These are phyloP conservation scores for Dipodascus geniculatus DNA, from an alignment of 805 yeast genomes.

Conservation along the genomic window DNA sequence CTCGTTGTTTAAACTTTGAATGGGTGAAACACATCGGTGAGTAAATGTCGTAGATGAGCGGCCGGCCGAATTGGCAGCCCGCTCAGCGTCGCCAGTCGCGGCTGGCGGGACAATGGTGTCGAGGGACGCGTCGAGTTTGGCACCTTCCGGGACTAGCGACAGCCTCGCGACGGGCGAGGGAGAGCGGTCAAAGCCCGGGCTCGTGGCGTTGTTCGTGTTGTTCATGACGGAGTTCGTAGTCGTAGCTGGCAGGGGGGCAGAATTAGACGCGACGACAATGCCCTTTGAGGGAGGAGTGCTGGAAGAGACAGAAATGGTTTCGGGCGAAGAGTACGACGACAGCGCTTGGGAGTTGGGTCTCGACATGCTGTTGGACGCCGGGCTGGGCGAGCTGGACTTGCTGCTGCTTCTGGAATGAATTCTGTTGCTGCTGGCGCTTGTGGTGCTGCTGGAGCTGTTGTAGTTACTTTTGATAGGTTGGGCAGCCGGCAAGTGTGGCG, in stretches of 20 bases:
- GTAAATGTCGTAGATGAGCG: background rate
- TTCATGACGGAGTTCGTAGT: background rate
- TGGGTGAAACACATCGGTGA: background rate
- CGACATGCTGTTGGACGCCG: background rate
- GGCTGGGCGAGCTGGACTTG: background rate
- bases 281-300: background rate
- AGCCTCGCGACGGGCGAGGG: background rate
- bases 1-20: background rate
- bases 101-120: background rate
- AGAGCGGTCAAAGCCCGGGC: background rate
- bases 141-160: background rate
- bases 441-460: background rate
- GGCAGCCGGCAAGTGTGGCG: background rate
- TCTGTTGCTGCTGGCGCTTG: background rate
- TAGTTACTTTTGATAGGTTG: background rate
- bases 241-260: background rate
- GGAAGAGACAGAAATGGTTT: background rate
- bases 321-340: background rate
- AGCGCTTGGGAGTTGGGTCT: background rate
- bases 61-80: no score
- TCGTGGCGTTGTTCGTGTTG: background rate
- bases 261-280: no score
- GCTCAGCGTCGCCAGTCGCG: no score
- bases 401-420: background rate
- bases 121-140: background rate